Evolutionary conservation across 2,329 filamentous ascomycete species (phyloP).

Genomic region (Berkeleyomyces basicola): DNA sequence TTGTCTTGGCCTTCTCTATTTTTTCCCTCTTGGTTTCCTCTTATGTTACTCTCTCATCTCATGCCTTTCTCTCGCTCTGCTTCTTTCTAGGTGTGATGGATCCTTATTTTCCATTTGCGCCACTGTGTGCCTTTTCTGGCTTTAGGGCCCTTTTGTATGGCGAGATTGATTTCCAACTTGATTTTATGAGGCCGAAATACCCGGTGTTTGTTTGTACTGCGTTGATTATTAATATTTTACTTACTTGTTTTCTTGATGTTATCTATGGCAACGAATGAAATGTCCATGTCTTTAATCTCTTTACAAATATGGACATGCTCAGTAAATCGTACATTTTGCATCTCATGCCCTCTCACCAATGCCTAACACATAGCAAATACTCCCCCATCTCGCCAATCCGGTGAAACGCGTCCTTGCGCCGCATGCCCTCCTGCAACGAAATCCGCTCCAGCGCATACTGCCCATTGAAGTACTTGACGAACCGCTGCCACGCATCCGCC

Average conservation of each 20-base stretch:
- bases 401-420: slow-evolving; percentile 64
- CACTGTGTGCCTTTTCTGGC: neutral
- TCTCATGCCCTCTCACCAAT: slow-evolving; percentile 37
- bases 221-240: neutral
- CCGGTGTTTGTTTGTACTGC: neutral
- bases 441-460: slow-evolving; percentile 72
- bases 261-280: neutral
- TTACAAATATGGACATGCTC: neutral
- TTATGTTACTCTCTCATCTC: neutral
- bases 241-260: neutral
- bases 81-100: neutral
- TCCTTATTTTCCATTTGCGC: neutral
- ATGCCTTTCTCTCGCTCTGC: slow-evolving; percentile 2
- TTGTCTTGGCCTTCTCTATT: slow-evolving; percentile 18
- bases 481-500: slow-evolving; percentile 50
- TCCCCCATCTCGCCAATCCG: slow-evolving; percentile 49
- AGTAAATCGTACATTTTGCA: neutral
- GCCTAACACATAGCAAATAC: slow-evolving; percentile 48
- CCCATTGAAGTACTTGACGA: slow-evolving; percentile 81
- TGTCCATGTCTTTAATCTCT: neutral
- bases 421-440: slow-evolving; percentile 68
- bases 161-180: neutral
- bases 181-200: neutral
- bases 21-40: slow-evolving; percentile 18
- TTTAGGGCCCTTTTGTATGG: neutral